Percentiles rank a stretch among this genome's conserved stretches.
These are phyloP conservation scores for Syzygium aromaticum DNA, from an alignment of 345 rosid genomes.

Conservation along the genomic window DNA sequence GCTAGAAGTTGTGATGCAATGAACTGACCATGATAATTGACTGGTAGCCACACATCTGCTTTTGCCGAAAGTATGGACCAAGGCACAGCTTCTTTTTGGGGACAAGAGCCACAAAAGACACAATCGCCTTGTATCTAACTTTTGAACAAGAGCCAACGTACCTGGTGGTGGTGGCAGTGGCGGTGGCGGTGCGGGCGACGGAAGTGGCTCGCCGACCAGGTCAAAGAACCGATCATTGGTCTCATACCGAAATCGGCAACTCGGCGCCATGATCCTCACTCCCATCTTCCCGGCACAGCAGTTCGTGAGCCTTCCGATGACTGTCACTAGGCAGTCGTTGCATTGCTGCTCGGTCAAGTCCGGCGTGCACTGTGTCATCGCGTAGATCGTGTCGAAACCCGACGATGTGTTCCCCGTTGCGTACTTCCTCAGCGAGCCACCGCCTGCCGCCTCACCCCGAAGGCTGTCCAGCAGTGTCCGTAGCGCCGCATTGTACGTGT, in stretches of 20 bases:
- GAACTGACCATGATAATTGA: not conserved
- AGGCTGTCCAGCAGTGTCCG: not conserved
- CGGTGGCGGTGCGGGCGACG: not conserved
- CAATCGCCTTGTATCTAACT: not conserved
- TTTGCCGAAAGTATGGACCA: not conserved
- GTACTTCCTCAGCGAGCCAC: constrained; percentile 26
- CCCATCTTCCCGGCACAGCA: not conserved
- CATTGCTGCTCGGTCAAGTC: constrained; percentile 13
- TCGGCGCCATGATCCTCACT: not conserved
- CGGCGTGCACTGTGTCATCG: constrained; percentile 35
- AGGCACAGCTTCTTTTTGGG: not conserved
- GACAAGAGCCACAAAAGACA: not conserved
- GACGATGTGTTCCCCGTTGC: constrained; percentile 16
- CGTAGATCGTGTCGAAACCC: constrained; percentile 11
- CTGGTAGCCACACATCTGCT: not conserved
- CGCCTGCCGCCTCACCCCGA: not conserved
- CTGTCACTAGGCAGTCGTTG: not conserved
- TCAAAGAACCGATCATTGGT: not conserved
- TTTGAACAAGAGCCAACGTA: not conserved
- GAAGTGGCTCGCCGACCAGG: not conserved
- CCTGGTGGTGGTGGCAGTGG: not conserved
- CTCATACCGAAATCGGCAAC: not conserved
- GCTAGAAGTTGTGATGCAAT: not conserved
- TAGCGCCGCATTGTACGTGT: not conserved
- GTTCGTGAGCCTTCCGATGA: not conserved